Evolutionary conservation across 2,329 filamentous ascomycete species (phyloP).

Genomic region (Aureobasidium lini): DNA sequence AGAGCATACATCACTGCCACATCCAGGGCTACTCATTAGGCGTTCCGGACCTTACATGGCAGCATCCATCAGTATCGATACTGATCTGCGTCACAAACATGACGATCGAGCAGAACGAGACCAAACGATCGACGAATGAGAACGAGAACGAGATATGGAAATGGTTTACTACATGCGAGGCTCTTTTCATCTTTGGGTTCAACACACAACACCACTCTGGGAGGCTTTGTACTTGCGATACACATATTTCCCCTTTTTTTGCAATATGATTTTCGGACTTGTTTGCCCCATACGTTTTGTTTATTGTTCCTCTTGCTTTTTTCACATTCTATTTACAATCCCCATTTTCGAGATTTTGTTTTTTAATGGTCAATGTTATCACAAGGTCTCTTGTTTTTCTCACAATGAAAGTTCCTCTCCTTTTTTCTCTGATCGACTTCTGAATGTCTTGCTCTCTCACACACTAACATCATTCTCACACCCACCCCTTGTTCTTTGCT

Average conservation of each 20-base stretch:
- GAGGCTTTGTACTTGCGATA: conserved; percentile 10
- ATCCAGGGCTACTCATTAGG: conserved; percentile 6
- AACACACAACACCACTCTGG: background rate
- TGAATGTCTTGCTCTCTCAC: background rate
- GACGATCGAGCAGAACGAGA: background rate
- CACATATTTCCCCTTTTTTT: conserved; percentile 1
- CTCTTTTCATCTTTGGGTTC: background rate
- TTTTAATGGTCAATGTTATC: conserved; percentile 3
- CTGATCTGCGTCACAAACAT: conserved; percentile 3
- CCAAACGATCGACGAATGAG: background rate
- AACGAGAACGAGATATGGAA: conserved; percentile 4
- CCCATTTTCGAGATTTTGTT: background rate
- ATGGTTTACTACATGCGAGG: conserved; percentile 8
- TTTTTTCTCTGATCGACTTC: background rate
- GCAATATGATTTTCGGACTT: background rate
- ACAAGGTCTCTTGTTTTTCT: background rate
- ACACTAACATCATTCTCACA: no score
- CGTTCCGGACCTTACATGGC: conserved; percentile 4
- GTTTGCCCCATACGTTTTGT: background rate
- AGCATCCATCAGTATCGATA: conserved; percentile 4
- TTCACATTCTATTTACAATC: background rate
- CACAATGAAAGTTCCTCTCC: background rate
- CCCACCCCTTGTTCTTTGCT: background rate
- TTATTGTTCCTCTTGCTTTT: background rate
- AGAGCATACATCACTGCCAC: conserved; percentile 1